Percentiles rank a stretch among this genome's conserved stretches.
Conservation (phyloP, 176 grass and related monocot species). For the Secale cereale region DNA sequence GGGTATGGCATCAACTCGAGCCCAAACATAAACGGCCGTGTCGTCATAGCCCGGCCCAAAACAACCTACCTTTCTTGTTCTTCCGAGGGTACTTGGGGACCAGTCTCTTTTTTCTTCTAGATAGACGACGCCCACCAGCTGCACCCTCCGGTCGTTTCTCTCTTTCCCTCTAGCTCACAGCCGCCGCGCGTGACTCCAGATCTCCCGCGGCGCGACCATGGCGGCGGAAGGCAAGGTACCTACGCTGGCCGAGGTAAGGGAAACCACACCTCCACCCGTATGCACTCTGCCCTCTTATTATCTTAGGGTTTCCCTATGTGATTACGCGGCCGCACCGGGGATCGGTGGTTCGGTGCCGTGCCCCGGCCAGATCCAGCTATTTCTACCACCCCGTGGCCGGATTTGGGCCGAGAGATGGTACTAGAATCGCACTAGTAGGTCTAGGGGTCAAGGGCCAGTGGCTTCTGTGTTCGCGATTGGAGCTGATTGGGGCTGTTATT, state of each 20-base stretch:
- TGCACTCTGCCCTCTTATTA: background rate
- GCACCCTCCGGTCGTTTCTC: background rate
- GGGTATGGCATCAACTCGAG: background rate
- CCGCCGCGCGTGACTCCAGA: background rate
- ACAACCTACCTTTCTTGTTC: background rate
- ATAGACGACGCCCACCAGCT: background rate
- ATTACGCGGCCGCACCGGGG: background rate
- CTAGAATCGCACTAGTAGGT: background rate
- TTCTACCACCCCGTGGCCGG: background rate
- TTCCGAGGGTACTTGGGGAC: background rate
- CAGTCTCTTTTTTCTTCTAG: background rate
- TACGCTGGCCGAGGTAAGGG: background rate
- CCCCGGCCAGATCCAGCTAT: background rate
- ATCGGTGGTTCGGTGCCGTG: background rate
- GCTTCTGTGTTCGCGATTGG: background rate
- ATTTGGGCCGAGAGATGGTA: background rate
- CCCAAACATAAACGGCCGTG: background rate
- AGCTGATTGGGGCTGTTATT: background rate
- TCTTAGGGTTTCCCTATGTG: background rate
- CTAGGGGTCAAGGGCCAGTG: background rate
- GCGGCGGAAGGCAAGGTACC: conserved; percentile 5
- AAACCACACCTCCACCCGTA: background rate
- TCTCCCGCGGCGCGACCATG: conserved; percentile 2
- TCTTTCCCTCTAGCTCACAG: background rate
- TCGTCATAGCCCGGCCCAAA: background rate